A percentile compares a stretch with the other conserved stretches of the same genome.
These are phyloP conservation scores for Flaveria ramosissima DNA, from an alignment of 129 eudicot genomes.

Conservation along the genomic window DNA sequence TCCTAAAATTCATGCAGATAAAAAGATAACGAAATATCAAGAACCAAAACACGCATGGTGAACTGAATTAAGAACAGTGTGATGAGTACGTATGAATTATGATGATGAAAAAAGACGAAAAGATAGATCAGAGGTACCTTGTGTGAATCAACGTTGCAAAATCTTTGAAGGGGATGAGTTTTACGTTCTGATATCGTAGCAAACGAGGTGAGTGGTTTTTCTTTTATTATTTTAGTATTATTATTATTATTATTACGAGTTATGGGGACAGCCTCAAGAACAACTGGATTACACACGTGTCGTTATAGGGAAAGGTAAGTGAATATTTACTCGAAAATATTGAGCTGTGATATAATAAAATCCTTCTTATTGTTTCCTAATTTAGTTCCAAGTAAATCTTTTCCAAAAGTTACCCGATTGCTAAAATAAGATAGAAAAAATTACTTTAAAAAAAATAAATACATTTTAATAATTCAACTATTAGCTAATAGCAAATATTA, in stretches of 20 bases:
- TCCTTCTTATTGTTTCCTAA: not conserved
- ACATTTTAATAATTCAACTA: no score
- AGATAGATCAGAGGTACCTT: slow-evolving; percentile 22
- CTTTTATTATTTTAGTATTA: not conserved
- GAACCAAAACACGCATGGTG: slow-evolving; percentile 16
- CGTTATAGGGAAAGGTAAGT: not conserved
- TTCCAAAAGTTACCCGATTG: not conserved
- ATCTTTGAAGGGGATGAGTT: not conserved
- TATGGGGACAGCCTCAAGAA: slow-evolving; percentile 14
- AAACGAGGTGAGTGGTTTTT: slow-evolving; percentile 26
- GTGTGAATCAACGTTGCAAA: slow-evolving; percentile 26
- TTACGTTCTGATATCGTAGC: slow-evolving; percentile 24
- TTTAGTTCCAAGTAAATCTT: not conserved
- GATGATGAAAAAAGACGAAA: not conserved
- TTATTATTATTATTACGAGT: not conserved
- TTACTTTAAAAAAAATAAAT: no score
- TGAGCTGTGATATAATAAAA: not conserved
- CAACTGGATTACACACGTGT: slow-evolving; percentile 32
- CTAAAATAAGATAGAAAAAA: not conserved
- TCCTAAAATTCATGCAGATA: slow-evolving; percentile 22
- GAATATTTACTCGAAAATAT: not conserved
- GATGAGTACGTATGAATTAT: not conserved
- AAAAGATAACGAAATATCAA: slow-evolving; percentile 6
- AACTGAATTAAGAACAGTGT: not conserved
- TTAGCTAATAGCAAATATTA: no score